A percentile compares a stretch with the other conserved stretches of the same genome.
These are phyloP conservation scores for Mycena sp. DNA, from an alignment of 1,284 basidiomycete genomes.

Conservation along the genomic window DNA sequence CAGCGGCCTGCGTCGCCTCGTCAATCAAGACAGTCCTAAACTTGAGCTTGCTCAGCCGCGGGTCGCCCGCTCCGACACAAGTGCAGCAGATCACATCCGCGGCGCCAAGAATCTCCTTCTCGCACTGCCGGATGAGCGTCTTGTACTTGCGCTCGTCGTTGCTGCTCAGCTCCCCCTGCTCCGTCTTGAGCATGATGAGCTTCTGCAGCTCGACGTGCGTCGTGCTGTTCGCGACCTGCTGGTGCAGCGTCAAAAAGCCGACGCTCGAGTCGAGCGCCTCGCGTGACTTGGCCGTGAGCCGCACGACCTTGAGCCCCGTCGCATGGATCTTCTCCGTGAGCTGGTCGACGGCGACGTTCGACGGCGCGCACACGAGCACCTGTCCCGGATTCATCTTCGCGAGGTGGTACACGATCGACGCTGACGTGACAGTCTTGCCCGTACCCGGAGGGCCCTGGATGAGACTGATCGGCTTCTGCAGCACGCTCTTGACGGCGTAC, in stretches of 20 bases:
- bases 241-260: slow-evolving; percentile 93
- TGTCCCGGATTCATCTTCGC: slow-evolving; percentile 99
- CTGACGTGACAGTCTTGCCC: slow-evolving; percentile 99
- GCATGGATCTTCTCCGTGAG: slow-evolving; percentile 98
- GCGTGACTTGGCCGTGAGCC: slow-evolving; percentile 96
- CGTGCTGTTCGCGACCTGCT: slow-evolving; percentile 96
- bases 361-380: slow-evolving; percentile 98
- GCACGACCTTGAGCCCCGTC: slow-evolving; percentile 97
- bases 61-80: slow-evolving; percentile 98
- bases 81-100: slow-evolving; percentile 99
- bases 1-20: slow-evolving; percentile 98
- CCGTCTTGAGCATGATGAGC: slow-evolving; percentile 96
- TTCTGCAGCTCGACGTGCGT: slow-evolving; percentile 97
- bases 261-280: slow-evolving; percentile 97
- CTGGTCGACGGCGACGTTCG: slow-evolving; percentile 99
- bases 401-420: slow-evolving; percentile 98
- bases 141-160: slow-evolving; percentile 99
- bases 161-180: slow-evolving; percentile 96
- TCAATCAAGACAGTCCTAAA: slow-evolving; percentile 99
- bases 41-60: slow-evolving; percentile 94
- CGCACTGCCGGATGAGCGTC: slow-evolving; percentile 92
- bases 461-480: slow-evolving; percentile 97
- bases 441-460: slow-evolving; percentile 99
- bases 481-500: slow-evolving; percentile 98
- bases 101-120: slow-evolving; percentile 95